Conservation (phyloP, 2,329 filamentous ascomycete genomes). For the Fusarium euwallaceae region DNA sequence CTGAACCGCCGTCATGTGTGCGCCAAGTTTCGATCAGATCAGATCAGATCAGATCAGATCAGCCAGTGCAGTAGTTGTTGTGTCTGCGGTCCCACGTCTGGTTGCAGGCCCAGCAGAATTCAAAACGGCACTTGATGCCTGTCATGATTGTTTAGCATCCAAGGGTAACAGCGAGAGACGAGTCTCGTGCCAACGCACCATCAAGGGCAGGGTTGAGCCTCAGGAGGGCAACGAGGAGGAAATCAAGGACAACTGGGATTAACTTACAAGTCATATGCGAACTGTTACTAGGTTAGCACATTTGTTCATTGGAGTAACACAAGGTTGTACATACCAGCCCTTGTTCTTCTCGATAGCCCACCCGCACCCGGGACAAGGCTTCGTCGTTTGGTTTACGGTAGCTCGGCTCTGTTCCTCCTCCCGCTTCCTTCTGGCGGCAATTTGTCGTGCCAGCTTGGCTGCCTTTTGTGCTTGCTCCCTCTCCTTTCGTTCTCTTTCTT, state of each 20-base stretch:
- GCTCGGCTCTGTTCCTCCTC: conserved; percentile 53
- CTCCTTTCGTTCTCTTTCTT: conserved; percentile 41
- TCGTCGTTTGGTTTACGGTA: conserved; percentile 50
- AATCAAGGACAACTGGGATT: neutral
- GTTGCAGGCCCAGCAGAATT: conserved; percentile 54
- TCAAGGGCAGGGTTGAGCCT: conserved; percentile 14
- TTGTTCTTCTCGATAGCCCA: conserved; percentile 56
- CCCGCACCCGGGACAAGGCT: conserved; percentile 55
- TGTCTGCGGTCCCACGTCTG: conserved; percentile 39
- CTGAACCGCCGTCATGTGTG: neutral
- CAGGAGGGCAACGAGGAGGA: neutral
- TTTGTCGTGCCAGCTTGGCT: conserved; percentile 44
- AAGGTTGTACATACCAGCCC: conserved; percentile 57
- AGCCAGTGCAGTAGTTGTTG: conserved; percentile 38
- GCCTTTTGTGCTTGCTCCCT: conserved; percentile 44
- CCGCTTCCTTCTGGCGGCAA: conserved; percentile 45
- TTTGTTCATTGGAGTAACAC: neutral
- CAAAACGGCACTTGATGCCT: conserved; percentile 52
- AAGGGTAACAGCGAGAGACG: neutral
- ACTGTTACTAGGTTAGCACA: conserved; percentile 48
- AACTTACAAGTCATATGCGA: conserved; percentile 59
- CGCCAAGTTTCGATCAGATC: neutral
- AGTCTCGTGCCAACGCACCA: conserved; percentile 29
- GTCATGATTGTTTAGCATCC: conserved; percentile 31
- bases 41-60: neutral